These are phyloP conservation scores for Nicotiana attenuata DNA, from an alignment of 257 asterid genomes.

Conservation along the genomic window DNA sequence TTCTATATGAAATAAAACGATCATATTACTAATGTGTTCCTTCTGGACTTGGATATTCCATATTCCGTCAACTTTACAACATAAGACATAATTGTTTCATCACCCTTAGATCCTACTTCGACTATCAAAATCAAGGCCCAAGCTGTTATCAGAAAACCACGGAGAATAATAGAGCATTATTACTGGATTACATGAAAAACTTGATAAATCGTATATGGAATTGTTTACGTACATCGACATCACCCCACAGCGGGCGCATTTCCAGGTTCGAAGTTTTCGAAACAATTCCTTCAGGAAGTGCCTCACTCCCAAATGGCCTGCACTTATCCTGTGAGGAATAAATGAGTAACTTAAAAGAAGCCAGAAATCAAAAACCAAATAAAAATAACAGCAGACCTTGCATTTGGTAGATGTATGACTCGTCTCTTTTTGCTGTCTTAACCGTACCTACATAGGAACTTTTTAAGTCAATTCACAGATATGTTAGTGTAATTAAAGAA, in stretches of 20 bases:
- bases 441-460: constrained; percentile 22
- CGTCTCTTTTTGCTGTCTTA: constrained; percentile 9
- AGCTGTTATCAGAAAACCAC: too few relatives aligned
- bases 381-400: constrained; percentile 34
- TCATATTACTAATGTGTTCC: too few relatives aligned
- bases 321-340: constrained; percentile 44
- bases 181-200: not conserved
- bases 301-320: constrained; percentile 56
- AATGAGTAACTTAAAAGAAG: not conserved
- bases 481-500: constrained; percentile 12
- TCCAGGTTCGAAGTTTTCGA: constrained; percentile 61
- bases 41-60: too few relatives aligned
- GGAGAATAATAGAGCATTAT: too few relatives aligned
- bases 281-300: constrained; percentile 75
- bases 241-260: constrained; percentile 64
- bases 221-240: constrained; percentile 15
- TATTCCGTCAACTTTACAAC: too few relatives aligned
- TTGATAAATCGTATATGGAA: not conserved
- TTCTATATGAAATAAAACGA: too few relatives aligned
- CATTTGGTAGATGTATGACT: constrained; percentile 31
- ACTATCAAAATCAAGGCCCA: too few relatives aligned
- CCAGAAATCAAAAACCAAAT: not conserved
- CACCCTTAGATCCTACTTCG: too few relatives aligned
- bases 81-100: too few relatives aligned
- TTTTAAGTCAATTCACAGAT: not conserved